phyloP scores from a whole-genome alignment of 352 stramenopile genomes.

The Pythium utonaiense region DNA sequence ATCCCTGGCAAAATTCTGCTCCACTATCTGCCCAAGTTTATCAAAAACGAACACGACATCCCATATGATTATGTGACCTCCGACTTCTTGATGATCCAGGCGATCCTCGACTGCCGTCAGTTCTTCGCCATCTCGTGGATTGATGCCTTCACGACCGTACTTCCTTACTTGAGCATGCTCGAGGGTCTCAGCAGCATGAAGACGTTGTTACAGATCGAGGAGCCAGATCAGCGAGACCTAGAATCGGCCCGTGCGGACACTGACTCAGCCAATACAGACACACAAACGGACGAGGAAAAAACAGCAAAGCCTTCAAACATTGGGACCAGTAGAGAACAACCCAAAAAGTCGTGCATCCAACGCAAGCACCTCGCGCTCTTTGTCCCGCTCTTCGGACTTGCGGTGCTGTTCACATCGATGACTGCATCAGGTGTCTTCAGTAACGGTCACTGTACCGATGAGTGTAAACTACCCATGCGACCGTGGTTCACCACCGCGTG shows the following conservation, averaged over 20 bases:
- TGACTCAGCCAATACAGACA: too few species aligned
- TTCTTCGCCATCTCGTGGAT: constrained; percentile 27
- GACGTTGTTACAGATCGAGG: constrained; percentile 18
- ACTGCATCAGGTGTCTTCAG: constrained; percentile 28
- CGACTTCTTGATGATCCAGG: constrained; percentile 19
- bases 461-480: constrained; percentile 40
- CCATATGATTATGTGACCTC: constrained; percentile 14
- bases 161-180: constrained; percentile 34
- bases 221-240: background rate
- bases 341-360: background rate
- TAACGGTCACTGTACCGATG: constrained; percentile 19
- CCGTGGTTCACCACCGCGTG: constrained; percentile 40
- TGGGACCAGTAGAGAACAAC: too few species aligned
- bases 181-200: constrained; percentile 26
- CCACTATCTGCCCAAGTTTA: constrained; percentile 24
- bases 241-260: too few species aligned
- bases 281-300: too few species aligned
- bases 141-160: constrained; percentile 23
- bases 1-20: constrained; percentile 27
- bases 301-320: too few species aligned
- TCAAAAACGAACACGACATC: constrained; percentile 18
- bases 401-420: constrained; percentile 34
- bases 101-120: constrained; percentile 28
- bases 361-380: constrained; percentile 1
- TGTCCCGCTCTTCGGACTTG: constrained; percentile 27